Evolutionary conservation across 352 stramenopile species (phyloP), one percentile per base, ranked within the genome.

Genomic region (Phytophthora rubi): DNA sequence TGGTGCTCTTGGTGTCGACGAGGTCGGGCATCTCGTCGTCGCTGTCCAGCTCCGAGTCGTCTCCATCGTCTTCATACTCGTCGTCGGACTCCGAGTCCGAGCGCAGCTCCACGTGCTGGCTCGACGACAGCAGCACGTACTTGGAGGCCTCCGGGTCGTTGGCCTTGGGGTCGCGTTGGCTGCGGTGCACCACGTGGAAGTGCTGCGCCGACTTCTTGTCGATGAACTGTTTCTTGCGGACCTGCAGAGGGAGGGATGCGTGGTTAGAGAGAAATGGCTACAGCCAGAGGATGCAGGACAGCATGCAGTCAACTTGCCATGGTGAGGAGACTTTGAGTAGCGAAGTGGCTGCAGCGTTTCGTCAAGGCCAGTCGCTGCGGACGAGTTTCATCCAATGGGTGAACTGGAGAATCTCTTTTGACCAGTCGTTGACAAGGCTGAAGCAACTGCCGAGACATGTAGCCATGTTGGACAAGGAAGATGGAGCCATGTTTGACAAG

Each of bases 171-270:
- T 96, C 89, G 26, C 87, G 86, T 64, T 96, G 89, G 49, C 85
- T 94, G 61, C 89, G 89, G 54, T 96, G 89, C 65, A 96, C 86
- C 45, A 96, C 84, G 70, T 95, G 87, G 66, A 94, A 96, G 76
- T 95, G 89, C 61, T 94, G 87, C 62, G 87, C 88, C 6, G 73
- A 88, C 72, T 94, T 94, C 75, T 93, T 94, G 80, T 94, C 84
- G 69, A 95, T 92, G 57, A 95, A 95, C 53, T 87, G 81, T 67
- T 94, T 93, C 76, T 95, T 95, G 37, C 80, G 80, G 35, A 65
- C 80, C 80, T 88, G 35, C 67, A 30, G 15, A 39, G 18, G 8
- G 28, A 21, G 26, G 12, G 16, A 12, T 12, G 33, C 33, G 39
- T n/a, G 39, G 39, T 73, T 64, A 73, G 37, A 59, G 6, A 39